These are phyloP conservation scores for Oemleria cerasiformis DNA, from an alignment of 306 rosid genomes.

Conservation along the genomic window DNA sequence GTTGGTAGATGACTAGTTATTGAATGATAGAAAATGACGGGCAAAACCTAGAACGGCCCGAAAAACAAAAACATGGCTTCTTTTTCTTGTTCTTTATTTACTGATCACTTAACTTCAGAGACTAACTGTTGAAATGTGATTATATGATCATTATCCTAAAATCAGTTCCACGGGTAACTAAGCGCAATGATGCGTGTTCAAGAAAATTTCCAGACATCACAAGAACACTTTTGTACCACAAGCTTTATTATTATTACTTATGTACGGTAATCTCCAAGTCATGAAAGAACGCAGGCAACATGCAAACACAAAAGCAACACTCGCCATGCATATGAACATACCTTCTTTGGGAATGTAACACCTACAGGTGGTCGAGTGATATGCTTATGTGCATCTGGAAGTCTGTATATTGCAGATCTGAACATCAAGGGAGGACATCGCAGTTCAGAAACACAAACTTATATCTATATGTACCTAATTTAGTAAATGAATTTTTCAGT, in stretches of 20 bases:
- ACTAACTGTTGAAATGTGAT: neutral
- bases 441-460: neutral
- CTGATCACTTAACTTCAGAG: neutral
- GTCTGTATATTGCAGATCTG: conserved; percentile 84
- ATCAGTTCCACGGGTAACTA: neutral
- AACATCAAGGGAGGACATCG: neutral
- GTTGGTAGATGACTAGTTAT: too few species aligned
- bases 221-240: too few species aligned
- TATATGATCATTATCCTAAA: neutral
- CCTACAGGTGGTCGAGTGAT: conserved; percentile 72
- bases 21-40: too few species aligned
- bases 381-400: conserved; percentile 74
- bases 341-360: conserved; percentile 75
- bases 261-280: neutral
- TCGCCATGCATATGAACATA: conserved; percentile 15
- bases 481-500: neutral
- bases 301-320: neutral
- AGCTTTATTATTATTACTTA: neutral
- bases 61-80: too few species aligned
- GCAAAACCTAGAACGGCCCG: neutral
- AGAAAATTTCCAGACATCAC: neutral
- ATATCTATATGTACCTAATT: too few species aligned
- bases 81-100: neutral
- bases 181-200: neutral
- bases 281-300: neutral